Base-by-base conservation (phyloP, 208 protist species). In the Leishmania aethiopica region DNA sequence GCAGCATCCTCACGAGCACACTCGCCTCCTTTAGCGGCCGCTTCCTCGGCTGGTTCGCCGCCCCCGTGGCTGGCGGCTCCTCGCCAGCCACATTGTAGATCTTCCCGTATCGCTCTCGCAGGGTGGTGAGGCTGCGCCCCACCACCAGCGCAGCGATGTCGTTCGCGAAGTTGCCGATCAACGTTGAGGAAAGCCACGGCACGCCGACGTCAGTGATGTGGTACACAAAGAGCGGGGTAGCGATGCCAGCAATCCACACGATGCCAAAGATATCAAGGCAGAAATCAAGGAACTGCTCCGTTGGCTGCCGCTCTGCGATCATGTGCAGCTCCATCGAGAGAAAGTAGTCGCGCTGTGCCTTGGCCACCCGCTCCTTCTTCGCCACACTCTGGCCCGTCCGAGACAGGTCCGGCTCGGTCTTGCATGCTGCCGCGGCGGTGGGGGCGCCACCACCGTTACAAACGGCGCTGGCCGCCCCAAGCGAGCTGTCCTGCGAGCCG, bases 261-360 rank as follows among this genome's bases (percentile, higher is more conserved):
- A 96, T 86, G 64, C 94, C 94, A 80, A 96, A 96, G 37, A 93
- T 91, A 78, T 97, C 94, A n/a, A 97, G 86, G 66, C 86, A 94
- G 57, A 97, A 92, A 84, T 96, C 88, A 11, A 97, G 84, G 25
- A 94, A 91, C 84, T 92, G 84, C 84, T 96, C 89, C 45, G 92
- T 87, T 35, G 90, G 88, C 78, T 92, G 88, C 22, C 85, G 90
- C 72, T 93, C 86, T 49, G 89, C 84, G 35, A 90, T 89, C 73
- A 93, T 82, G 77, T 73, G 77, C 72, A 91, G 86, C 85, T 97
- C 94, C 73, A 88, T 79, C 7, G 62, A 64, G n/a, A 88, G 78
- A 84, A 97, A 97, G 77, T 88, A 76, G 55, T 85, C 72, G 8
- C 84, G 82, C 77, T 92, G 87, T 37, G 77, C 79, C 84, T 78